Evolutionary conservation across 2,329 filamentous ascomycete genomes (phyloP).

Genomic region (Cladosporium sp.): DNA sequence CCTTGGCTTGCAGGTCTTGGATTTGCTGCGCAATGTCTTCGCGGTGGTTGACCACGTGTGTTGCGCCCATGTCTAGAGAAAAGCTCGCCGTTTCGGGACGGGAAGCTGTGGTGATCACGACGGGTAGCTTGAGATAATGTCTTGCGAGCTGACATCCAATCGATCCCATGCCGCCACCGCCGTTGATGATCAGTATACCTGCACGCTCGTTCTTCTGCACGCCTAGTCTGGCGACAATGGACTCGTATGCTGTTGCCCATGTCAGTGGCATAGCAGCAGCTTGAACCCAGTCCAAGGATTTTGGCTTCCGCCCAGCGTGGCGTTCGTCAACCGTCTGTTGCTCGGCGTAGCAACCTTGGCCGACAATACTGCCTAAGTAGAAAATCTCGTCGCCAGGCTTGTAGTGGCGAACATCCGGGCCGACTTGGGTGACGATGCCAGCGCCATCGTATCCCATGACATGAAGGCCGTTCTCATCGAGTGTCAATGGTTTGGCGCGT

Average conservation of each 20-base stretch:
- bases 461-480: conserved; percentile 32
- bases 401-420: conserved; percentile 39
- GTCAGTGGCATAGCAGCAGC: conserved; percentile 49
- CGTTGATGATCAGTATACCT: conserved; percentile 44
- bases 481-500: conserved; percentile 17
- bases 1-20: conserved; percentile 31
- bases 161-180: conserved; percentile 47
- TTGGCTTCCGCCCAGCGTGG: conserved; percentile 43
- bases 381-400: conserved; percentile 47
- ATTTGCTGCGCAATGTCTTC: conserved; percentile 43
- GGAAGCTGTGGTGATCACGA: conserved; percentile 48
- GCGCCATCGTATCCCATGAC: conserved; percentile 49
- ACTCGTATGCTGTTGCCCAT: conserved; percentile 47
- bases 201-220: conserved; percentile 36
- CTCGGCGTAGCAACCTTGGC: conserved; percentile 47
- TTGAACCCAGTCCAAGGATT: conserved; percentile 41
- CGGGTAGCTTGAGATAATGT: conserved; percentile 41
- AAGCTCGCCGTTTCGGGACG: conserved; percentile 43
- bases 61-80: conserved; percentile 44
- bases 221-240: conserved; percentile 47
- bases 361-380: conserved; percentile 43
- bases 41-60: conserved; percentile 47
- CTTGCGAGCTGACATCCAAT: conserved; percentile 49
- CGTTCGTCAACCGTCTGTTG: conserved; percentile 45
- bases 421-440: conserved; percentile 39